phyloP scores from a whole-genome alignment of 805 yeast species.

The Osmozyma mogii region DNA sequence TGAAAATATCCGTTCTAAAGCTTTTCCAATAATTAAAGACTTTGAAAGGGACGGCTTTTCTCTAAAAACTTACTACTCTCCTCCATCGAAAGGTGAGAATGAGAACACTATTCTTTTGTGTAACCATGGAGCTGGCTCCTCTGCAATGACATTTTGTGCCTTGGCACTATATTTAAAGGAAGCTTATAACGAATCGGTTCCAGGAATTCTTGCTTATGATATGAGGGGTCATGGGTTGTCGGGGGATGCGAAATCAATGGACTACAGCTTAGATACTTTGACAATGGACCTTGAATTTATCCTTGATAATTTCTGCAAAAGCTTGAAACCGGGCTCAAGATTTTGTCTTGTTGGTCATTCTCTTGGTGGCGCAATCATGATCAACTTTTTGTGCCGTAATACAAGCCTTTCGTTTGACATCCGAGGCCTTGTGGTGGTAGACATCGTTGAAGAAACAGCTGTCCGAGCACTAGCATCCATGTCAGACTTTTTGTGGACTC shows the following conservation, averaged over 20 bases:
- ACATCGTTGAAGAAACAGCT: slow-evolving; percentile 93
- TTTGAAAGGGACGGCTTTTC: no score
- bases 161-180: slow-evolving; percentile 30
- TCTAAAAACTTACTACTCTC: slow-evolving; percentile 45
- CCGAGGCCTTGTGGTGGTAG: slow-evolving; percentile 71
- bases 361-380: slow-evolving; percentile 80
- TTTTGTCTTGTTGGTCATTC: slow-evolving; percentile 80
- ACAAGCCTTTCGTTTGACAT: slow-evolving; percentile 21
- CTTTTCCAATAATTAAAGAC: slow-evolving; percentile 8
- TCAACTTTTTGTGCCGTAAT: slow-evolving; percentile 36
- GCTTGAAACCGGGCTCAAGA: slow-evolving; percentile 7
- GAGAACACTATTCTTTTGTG: slow-evolving; percentile 60
- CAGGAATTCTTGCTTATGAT: slow-evolving; percentile 55
- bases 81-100: slow-evolving; percentile 34
- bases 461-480: slow-evolving; percentile 58
- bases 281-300: slow-evolving; percentile 51
- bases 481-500: slow-evolving; percentile 52
- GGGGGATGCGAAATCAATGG: slow-evolving; percentile 9
- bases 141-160: slow-evolving; percentile 67
- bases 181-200: slow-evolving; percentile 35
- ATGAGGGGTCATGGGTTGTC: slow-evolving; percentile 76
- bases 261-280: slow-evolving; percentile 42
- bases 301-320: slow-evolving; percentile 27
- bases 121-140: slow-evolving; percentile 96
- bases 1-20: slow-evolving; percentile 12